These are phyloP conservation scores for Aspergillus kassunensis DNA, from an alignment of 495 filamentous ascomycete genomes.

Conservation along the genomic window DNA sequence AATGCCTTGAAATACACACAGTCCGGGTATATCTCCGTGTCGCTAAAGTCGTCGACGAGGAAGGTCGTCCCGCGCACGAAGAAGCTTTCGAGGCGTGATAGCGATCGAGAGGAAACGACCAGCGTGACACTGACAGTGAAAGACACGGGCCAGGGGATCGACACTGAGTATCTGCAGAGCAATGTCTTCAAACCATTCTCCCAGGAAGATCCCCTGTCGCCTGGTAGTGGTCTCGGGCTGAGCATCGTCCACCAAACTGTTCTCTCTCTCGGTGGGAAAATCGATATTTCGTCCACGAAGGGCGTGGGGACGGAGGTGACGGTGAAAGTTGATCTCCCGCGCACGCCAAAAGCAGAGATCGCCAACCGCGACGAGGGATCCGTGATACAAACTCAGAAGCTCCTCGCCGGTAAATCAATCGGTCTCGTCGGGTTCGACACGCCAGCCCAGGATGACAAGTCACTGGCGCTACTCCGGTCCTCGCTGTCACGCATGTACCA, in stretches of 20 bases:
- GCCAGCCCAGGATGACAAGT: background rate
- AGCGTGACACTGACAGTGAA: slow-evolving; percentile 14
- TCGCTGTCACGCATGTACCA: slow-evolving; percentile 7
- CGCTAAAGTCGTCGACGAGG: slow-evolving; percentile 14
- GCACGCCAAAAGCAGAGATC: background rate
- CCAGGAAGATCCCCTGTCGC: slow-evolving; percentile 44
- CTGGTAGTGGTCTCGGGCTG: slow-evolving; percentile 42
- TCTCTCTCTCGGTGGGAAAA: slow-evolving; percentile 34
- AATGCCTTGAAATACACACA: slow-evolving; percentile 45
- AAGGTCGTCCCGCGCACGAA: background rate
- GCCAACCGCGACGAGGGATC: background rate
- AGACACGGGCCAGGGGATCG: slow-evolving; percentile 36
- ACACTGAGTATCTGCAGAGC: slow-evolving; percentile 37
- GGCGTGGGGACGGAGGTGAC: slow-evolving; percentile 14
- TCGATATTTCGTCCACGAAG: slow-evolving; percentile 35
- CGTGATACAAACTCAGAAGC: background rate
- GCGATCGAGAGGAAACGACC: background rate
- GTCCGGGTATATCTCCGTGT: slow-evolving; percentile 35
- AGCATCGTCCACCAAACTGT: slow-evolving; percentile 43
- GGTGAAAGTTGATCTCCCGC: slow-evolving; percentile 1
- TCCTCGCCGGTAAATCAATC: background rate
- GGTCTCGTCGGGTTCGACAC: slow-evolving; percentile 2
- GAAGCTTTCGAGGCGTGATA: background rate
- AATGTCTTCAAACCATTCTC: slow-evolving; percentile 44
- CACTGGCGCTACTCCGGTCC: background rate